Evolutionary conservation across 1,284 basidiomycete species (phyloP).

Genomic region (Heterobasidion irregulare): DNA sequence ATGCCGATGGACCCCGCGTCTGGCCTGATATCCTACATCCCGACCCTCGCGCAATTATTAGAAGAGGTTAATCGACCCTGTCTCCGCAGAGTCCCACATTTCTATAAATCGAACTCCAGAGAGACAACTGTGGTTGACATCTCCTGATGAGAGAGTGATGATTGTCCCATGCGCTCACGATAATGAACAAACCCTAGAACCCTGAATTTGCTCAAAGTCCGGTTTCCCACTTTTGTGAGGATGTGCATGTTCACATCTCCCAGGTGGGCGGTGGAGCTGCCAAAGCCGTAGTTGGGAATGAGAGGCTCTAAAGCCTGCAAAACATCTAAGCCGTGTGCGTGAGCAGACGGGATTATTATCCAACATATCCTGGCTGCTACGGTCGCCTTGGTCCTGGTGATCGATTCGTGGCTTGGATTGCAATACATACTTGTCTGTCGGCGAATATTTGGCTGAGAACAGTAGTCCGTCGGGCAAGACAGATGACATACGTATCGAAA

Average conservation of each 20-base stretch:
- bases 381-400: not conserved
- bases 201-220: conserved; percentile 20
- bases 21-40: not conserved
- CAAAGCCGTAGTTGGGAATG: conserved; percentile 26
- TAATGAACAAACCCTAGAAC: conserved; percentile 18
- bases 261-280: conserved; percentile 19
- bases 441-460: not conserved
- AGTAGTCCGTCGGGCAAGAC: not conserved
- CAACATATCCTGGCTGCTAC: not conserved
- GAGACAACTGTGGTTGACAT: conserved; percentile 3
- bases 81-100: conserved; percentile 22
- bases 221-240: conserved; percentile 22
- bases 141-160: not conserved
- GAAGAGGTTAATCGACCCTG: conserved; percentile 20
- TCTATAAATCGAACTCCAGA: conserved; percentile 20
- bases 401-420: conserved; percentile 4
- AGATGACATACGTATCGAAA: conserved; percentile 14
- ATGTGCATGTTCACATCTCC: conserved; percentile 23
- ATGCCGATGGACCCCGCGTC: not conserved
- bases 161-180: no score
- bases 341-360: no score
- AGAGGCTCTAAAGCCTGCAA: conserved; percentile 24
- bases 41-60: not conserved
- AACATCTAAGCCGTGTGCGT: no score
- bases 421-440: conserved; percentile 15